A percentile compares a stretch with the other conserved stretches of the same genome.
These are phyloP conservation scores for Leishmania major DNA, from an alignment of 208 protist genomes.

Conservation along the genomic window DNA sequence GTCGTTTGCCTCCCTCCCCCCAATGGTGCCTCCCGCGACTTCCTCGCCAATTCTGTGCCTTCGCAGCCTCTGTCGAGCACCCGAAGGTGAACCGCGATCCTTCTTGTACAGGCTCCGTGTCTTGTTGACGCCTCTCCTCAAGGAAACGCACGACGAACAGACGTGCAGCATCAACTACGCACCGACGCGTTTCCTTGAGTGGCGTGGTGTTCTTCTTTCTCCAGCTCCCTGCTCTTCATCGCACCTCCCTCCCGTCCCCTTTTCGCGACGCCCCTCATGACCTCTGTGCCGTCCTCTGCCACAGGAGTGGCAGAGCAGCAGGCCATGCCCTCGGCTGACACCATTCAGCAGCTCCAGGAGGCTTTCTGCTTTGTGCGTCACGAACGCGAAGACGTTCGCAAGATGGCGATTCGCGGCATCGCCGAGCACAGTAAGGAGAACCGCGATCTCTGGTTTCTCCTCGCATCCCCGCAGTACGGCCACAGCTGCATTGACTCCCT, in stretches of 20 bases:
- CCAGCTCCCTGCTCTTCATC: neutral
- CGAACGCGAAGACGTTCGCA: slow-evolving; percentile 82
- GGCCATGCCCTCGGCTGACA: slow-evolving; percentile 19
- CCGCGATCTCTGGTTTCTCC: slow-evolving; percentile 46
- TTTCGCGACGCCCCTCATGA: neutral
- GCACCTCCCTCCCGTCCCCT: neutral
- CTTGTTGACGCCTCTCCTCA: neutral
- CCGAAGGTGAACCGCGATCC: neutral
- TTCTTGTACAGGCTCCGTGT: neutral
- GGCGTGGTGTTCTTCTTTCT: neutral
- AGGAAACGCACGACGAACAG: neutral
- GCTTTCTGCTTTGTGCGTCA: slow-evolving; percentile 68
- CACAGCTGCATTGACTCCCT: slow-evolving; percentile 51
- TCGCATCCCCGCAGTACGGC: slow-evolving; percentile 49
- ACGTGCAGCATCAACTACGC: neutral
- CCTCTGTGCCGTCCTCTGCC: neutral
- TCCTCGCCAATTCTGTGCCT: neutral
- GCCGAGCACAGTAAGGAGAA: slow-evolving; percentile 84
- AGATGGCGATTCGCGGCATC: slow-evolving; percentile 79
- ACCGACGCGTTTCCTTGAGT: neutral
- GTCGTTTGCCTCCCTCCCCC: neutral
- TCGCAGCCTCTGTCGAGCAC: neutral
- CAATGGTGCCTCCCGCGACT: neutral
- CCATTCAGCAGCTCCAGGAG: slow-evolving; percentile 49
- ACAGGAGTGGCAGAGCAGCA: neutral